Percentiles rank a stretch among this genome's conserved stretches.
phyloP scores from a whole-genome alignment of 2,329 filamentous ascomycete species.

The Proliferodiscus dingleyae region DNA sequence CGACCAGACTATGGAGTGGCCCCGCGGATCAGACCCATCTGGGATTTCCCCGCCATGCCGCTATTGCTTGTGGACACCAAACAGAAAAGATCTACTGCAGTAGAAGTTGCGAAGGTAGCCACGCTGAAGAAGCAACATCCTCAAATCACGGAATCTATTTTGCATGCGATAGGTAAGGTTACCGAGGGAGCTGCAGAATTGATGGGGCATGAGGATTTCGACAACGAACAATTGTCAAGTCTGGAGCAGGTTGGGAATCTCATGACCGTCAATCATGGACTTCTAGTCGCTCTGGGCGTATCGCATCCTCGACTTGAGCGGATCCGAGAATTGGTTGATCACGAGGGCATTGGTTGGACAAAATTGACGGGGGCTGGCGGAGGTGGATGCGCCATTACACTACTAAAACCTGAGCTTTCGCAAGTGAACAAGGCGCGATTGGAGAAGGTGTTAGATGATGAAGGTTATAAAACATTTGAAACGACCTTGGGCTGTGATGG shows the following conservation, averaged over 20 bases:
- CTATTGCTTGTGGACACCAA: constrained; percentile 85
- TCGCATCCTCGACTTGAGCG: constrained; percentile 92
- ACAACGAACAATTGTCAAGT: constrained; percentile 56
- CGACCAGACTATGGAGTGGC: constrained; percentile 72
- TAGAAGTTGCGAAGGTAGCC: constrained; percentile 82
- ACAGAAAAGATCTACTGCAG: constrained; percentile 78
- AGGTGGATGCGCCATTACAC: constrained; percentile 90
- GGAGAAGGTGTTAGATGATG: constrained; percentile 58
- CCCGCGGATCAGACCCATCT: constrained; percentile 69
- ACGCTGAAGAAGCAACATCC: constrained; percentile 68
- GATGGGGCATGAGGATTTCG: constrained; percentile 59
- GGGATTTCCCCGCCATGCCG: constrained; percentile 87
- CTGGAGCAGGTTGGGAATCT: constrained; percentile 78
- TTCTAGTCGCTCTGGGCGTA: constrained; percentile 85
- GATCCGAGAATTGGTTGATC: constrained; percentile 84
- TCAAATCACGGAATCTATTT: constrained; percentile 70
- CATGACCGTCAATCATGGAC: constrained; percentile 89
- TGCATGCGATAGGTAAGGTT: constrained; percentile 79
- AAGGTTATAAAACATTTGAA: constrained; percentile 80
- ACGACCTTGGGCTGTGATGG: constrained; percentile 90
- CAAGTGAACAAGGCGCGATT: constrained; percentile 55
- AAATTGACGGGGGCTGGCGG: constrained; percentile 95
- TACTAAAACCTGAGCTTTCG: constrained; percentile 66
- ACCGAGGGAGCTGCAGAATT: constrained; percentile 50
- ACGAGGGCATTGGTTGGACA: constrained; percentile 89